Evolutionary conservation across 352 stramenopile species (phyloP).

Genomic region (Nothophytophthora sp.): DNA sequence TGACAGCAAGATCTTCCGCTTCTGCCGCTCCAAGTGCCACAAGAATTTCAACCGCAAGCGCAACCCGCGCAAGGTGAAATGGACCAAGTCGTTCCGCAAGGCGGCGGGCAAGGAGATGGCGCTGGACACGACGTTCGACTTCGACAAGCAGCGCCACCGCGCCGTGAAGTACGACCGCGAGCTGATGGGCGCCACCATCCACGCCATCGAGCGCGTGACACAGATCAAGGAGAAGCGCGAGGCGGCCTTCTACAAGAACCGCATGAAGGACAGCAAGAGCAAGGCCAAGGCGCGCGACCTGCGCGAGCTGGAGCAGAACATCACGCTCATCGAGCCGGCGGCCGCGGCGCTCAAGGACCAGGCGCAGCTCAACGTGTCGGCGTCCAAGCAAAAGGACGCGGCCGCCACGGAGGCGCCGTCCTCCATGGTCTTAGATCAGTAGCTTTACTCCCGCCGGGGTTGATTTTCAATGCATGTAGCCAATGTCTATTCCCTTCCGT

Average conservation of each 20-base stretch:
- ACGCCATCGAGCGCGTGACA: slow-evolving; percentile 98
- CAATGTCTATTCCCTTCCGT: neutral
- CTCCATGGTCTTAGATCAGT: slow-evolving; percentile 89
- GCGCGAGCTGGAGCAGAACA: slow-evolving; percentile 85
- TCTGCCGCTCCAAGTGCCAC: slow-evolving; percentile 99
- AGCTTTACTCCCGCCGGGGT: slow-evolving; percentile 43
- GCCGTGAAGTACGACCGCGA: slow-evolving; percentile 99
- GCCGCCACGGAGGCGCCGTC: slow-evolving; percentile 57
- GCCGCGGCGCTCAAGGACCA: slow-evolving; percentile 72
- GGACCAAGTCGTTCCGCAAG: slow-evolving; percentile 99
- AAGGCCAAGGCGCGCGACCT: slow-evolving; percentile 81
- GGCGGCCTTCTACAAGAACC: slow-evolving; percentile 97
- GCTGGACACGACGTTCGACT: slow-evolving; percentile 99
- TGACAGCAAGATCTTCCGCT: slow-evolving; percentile 99
- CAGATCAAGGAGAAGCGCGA: slow-evolving; percentile 98
- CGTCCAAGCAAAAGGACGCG: slow-evolving; percentile 64
- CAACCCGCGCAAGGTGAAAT: slow-evolving; percentile 99
- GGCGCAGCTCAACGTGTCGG: slow-evolving; percentile 67
- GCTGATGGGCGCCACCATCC: slow-evolving; percentile 98
- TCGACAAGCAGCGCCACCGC: slow-evolving; percentile 99
- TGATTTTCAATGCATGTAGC: slow-evolving; percentile 39
- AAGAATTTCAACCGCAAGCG: slow-evolving; percentile 99
- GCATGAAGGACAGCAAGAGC: slow-evolving; percentile 91
- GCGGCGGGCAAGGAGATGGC: slow-evolving; percentile 99
- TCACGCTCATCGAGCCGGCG: slow-evolving; percentile 82